A percentile compares a stretch with the other conserved stretches of the same genome.
These are phyloP conservation scores for Fusarium decemcellulare DNA, from an alignment of 2,329 filamentous ascomycete species.

Conservation along the genomic window DNA sequence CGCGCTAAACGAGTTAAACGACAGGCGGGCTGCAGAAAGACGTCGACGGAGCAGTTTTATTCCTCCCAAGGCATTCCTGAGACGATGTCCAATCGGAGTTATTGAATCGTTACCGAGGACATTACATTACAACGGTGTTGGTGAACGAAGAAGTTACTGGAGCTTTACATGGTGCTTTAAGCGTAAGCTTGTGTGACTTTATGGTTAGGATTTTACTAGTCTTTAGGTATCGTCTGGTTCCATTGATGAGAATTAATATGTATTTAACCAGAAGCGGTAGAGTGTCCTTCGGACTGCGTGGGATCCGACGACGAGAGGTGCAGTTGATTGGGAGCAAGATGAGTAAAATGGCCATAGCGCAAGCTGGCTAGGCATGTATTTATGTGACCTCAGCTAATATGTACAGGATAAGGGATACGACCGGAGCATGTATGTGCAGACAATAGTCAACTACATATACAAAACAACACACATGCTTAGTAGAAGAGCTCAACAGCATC, in stretches of 20 bases:
- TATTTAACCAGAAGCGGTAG: too few species aligned
- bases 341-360: not conserved
- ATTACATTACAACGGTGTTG: not conserved
- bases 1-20: not conserved
- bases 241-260: too few species aligned
- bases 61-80: not conserved
- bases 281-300: too few species aligned
- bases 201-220: too few species aligned
- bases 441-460: not conserved
- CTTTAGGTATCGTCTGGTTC: too few species aligned
- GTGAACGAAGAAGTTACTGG: too few species aligned
- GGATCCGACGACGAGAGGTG: too few species aligned
- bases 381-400: constrained; percentile 35
- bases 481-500: constrained; percentile 48
- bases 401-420: constrained; percentile 30
- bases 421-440: not conserved
- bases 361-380: constrained; percentile 9
- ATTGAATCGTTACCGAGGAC: not conserved
- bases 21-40: not conserved
- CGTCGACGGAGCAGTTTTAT: not conserved
- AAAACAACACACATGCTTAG: constrained; percentile 11
- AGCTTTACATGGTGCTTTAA: too few species aligned
- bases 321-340: not conserved
- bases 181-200: too few species aligned
- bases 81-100: not conserved